Percentiles rank a stretch among this genome's conserved stretches.
phyloP scores from a whole-genome alignment of 1,284 basidiomycete species.

The Fomitiporia mediterranea region DNA sequence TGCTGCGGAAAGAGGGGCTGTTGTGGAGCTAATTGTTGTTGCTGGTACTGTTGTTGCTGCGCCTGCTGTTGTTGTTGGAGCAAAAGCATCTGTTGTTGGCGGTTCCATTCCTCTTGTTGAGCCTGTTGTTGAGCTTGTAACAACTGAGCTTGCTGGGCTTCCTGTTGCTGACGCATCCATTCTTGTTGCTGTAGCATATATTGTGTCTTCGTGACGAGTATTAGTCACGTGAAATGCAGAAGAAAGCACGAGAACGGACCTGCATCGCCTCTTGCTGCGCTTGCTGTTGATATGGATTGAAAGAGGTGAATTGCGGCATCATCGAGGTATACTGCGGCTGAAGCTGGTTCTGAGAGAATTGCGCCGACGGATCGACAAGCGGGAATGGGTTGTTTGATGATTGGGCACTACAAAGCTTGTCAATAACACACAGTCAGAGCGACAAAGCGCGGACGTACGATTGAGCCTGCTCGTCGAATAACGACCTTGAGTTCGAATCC shows the following conservation, averaged over 20 bases:
- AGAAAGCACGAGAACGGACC: slow-evolving; percentile 29
- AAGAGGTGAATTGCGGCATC: slow-evolving; percentile 75
- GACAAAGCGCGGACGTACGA: slow-evolving; percentile 40
- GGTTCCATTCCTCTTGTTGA: slow-evolving; percentile 34
- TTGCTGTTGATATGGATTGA: slow-evolving; percentile 96
- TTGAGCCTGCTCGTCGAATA: slow-evolving; percentile 86
- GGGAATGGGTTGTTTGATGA: slow-evolving; percentile 57
- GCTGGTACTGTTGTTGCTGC: slow-evolving; percentile 43
- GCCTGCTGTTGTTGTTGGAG: slow-evolving; percentile 49
- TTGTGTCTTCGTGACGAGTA: slow-evolving; percentile 43
- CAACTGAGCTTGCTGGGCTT: slow-evolving; percentile 39
- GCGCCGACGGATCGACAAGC: slow-evolving; percentile 58
- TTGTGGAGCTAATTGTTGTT: slow-evolving; percentile 37
- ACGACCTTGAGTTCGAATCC: slow-evolving; percentile 65
- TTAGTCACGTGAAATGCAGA: slow-evolving; percentile 3
- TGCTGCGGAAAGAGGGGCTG: slow-evolving; percentile 54
- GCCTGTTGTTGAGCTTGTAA: slow-evolving; percentile 41
- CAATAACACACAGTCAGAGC: neutral
- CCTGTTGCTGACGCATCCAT: slow-evolving; percentile 54
- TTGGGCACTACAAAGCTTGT: slow-evolving; percentile 28
- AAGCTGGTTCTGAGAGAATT: slow-evolving; percentile 51
- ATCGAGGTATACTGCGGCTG: slow-evolving; percentile 65
- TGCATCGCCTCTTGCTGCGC: slow-evolving; percentile 82
- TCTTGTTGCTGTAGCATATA: slow-evolving; percentile 72
- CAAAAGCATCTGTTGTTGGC: slow-evolving; percentile 40